Percentiles rank a stretch among this genome's conserved stretches.
Evolutionary conservation across 2,329 filamentous ascomycete species (phyloP).

Genomic region (Ophiostoma novo-ulmi): DNA sequence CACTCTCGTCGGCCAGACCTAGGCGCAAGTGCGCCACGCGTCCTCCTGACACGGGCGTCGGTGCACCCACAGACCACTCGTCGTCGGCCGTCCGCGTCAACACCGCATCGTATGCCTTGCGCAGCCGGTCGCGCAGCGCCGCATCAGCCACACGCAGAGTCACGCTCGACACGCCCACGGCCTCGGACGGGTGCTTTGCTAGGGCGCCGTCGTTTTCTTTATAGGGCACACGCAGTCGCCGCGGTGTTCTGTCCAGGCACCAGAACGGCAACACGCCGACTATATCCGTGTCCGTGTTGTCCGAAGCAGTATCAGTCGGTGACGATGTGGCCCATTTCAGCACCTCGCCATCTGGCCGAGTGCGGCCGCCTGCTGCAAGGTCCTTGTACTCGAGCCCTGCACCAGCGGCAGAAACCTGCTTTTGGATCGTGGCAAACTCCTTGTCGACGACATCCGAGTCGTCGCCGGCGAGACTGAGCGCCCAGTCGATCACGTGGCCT

Average conservation of each 20-base stretch:
- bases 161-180: slow-evolving; percentile 46
- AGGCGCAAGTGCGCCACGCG: slow-evolving; percentile 11
- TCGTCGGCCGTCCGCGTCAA: background rate
- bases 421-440: slow-evolving; percentile 33
- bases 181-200: slow-evolving; percentile 47
- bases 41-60: background rate
- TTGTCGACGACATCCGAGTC: slow-evolving; percentile 25
- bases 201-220: slow-evolving; percentile 31
- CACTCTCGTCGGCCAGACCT: background rate
- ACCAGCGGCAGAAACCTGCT: slow-evolving; percentile 27
- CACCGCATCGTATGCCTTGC: slow-evolving; percentile 33
- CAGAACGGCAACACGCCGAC: slow-evolving; percentile 58
- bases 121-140: slow-evolving; percentile 28
- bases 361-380: slow-evolving; percentile 50
- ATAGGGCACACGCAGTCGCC: slow-evolving; percentile 52
- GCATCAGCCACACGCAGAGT: slow-evolving; percentile 34
- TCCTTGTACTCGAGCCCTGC: slow-evolving; percentile 43
- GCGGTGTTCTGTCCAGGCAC: slow-evolving; percentile 57
- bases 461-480: slow-evolving; percentile 42
- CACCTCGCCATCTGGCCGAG: slow-evolving; percentile 49
- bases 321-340: slow-evolving; percentile 52
- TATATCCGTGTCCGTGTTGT: slow-evolving; percentile 27
- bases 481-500: slow-evolving; percentile 55
- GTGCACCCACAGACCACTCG: slow-evolving; percentile 22
- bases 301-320: slow-evolving; percentile 36